Conservation (phyloP, 257 asterid genomes). For the Fraxinus excelsior region DNA sequence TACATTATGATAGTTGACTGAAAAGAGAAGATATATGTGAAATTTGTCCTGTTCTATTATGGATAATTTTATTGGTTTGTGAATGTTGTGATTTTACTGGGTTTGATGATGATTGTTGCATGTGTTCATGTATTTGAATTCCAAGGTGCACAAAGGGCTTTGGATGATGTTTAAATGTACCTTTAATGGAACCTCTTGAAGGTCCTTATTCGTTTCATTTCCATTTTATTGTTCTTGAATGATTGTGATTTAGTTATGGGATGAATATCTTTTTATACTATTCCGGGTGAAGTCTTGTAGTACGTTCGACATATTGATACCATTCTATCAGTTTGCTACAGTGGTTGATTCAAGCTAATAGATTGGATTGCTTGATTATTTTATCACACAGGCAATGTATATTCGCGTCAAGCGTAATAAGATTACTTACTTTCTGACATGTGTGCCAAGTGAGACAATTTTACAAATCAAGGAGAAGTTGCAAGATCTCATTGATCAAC, state of each 20-base stretch:
- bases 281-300: background rate
- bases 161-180: background rate
- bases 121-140: slow-evolving; percentile 4
- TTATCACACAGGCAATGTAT: slow-evolving; percentile 67
- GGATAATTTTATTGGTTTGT: background rate
- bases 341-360: slow-evolving; percentile 9
- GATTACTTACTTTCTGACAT: slow-evolving; percentile 86
- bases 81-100: background rate
- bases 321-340: slow-evolving; percentile 13
- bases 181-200: no score
- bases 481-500: slow-evolving; percentile 75
- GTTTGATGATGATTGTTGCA: background rate
- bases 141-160: slow-evolving; percentile 16
- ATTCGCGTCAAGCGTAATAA: slow-evolving; percentile 86
- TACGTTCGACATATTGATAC: background rate
- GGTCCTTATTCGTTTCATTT: background rate
- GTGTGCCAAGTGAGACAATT: slow-evolving; percentile 79
- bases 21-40: background rate
- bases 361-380: slow-evolving; percentile 18
- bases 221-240: slow-evolving; percentile 11
- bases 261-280: background rate
- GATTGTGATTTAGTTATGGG: slow-evolving; percentile 3
- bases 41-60: background rate
- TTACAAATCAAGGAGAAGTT: slow-evolving; percentile 82
- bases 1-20: background rate